Evolutionary conservation across 2,329 filamentous ascomycete genomes (phyloP).

Genomic region (Alternaria panax): DNA sequence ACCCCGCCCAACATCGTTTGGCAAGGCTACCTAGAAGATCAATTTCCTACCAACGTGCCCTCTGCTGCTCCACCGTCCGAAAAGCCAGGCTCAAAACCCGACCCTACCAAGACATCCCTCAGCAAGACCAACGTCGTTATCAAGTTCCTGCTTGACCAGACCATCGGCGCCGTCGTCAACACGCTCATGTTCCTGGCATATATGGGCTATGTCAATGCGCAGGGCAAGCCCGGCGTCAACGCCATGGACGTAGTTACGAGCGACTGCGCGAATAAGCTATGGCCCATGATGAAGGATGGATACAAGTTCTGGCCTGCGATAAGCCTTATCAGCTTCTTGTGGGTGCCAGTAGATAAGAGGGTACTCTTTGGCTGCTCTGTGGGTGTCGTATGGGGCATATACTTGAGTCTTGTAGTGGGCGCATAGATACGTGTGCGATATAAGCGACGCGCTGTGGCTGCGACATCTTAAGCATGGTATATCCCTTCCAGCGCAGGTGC

Average conservation of each 20-base stretch:
- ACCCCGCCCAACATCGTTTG: slow-evolving; percentile 86
- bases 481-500: neutral
- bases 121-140: slow-evolving; percentile 69
- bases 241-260: slow-evolving; percentile 37
- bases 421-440: slow-evolving; percentile 17
- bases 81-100: slow-evolving; percentile 40
- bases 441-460: neutral
- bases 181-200: slow-evolving; percentile 69
- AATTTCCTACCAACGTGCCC: slow-evolving; percentile 69
- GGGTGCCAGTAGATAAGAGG: slow-evolving; percentile 74
- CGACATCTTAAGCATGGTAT: neutral
- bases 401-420: slow-evolving; percentile 68
- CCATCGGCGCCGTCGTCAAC: slow-evolving; percentile 69
- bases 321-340: slow-evolving; percentile 72
- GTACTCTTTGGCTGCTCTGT: slow-evolving; percentile 75
- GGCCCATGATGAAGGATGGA: slow-evolving; percentile 63
- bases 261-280: slow-evolving; percentile 62
- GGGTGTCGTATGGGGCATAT: slow-evolving; percentile 77
- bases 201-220: slow-evolving; percentile 59
- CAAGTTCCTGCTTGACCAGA: slow-evolving; percentile 75
- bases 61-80: slow-evolving; percentile 31
- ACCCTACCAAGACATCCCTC: slow-evolving; percentile 45
- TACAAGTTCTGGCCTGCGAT: slow-evolving; percentile 77
- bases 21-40: slow-evolving; percentile 79
- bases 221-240: slow-evolving; percentile 43